These are phyloP conservation scores for Penicillium verhagenii DNA, from an alignment of 495 filamentous ascomycete genomes.

Conservation along the genomic window DNA sequence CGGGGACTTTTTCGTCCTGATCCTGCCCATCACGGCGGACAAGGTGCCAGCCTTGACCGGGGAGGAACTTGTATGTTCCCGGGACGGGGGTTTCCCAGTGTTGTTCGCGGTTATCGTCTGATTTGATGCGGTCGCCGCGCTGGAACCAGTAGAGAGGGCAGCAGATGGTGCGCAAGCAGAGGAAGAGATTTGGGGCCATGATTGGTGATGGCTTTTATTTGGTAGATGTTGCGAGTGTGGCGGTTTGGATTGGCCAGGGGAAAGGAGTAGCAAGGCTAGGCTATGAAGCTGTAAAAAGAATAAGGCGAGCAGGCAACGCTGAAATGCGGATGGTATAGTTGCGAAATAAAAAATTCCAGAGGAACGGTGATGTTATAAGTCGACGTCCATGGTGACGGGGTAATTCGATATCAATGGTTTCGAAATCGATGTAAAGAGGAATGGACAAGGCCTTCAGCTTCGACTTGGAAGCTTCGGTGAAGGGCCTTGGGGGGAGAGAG, in stretches of 20 bases:
- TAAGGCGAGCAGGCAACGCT: conserved; percentile 25
- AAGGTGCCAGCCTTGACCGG: conserved; percentile 46
- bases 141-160: conserved; percentile 49
- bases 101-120: conserved; percentile 38
- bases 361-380: conserved; percentile 30
- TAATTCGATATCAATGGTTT: conserved; percentile 14
- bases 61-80: conserved; percentile 46
- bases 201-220: neutral
- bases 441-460: conserved; percentile 25
- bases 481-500: conserved; percentile 8
- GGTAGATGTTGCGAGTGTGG: neutral
- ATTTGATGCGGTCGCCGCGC: conserved; percentile 37
- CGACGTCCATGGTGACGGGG: conserved; percentile 37
- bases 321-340: conserved; percentile 14
- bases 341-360: conserved; percentile 12
- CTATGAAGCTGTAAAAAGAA: too few species aligned
- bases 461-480: conserved; percentile 23
- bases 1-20: conserved; percentile 37
- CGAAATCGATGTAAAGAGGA: conserved; percentile 20
- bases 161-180: conserved; percentile 41
- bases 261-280: conserved; percentile 17
- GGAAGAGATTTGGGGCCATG: conserved; percentile 49
- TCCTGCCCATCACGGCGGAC: conserved; percentile 37
- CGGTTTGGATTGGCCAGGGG: neutral
- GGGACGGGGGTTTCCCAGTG: conserved; percentile 48